phyloP scores from a whole-genome alignment of 176 grass and related monocot genomes.

The Lolium rigidum region DNA sequence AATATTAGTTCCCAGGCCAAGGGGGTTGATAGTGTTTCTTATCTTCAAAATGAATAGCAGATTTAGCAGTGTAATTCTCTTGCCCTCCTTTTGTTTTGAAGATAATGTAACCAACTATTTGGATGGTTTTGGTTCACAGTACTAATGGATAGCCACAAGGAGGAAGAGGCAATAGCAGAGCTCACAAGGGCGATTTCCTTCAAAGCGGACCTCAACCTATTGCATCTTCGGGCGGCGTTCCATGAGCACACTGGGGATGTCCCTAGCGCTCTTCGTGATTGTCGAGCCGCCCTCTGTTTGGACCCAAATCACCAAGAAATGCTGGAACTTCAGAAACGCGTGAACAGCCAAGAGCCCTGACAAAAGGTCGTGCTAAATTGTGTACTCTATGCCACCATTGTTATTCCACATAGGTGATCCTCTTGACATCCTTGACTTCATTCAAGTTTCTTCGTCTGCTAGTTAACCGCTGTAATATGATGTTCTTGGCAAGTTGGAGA shows the following conservation, averaged over 20 bases:
- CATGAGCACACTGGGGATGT: constrained; percentile 81
- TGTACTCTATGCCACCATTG: constrained; percentile 33
- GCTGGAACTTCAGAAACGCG: constrained; percentile 87
- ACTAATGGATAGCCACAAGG: constrained; percentile 93
- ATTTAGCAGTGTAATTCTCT: constrained; percentile 7
- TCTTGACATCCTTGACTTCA: constrained; percentile 43
- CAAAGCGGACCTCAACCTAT: constrained; percentile 84
- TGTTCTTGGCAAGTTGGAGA: constrained; percentile 30
- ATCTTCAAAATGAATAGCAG: background rate
- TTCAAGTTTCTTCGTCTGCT: constrained; percentile 39
- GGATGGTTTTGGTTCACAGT: constrained; percentile 54
- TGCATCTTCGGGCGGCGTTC: constrained; percentile 92
- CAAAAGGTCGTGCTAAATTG: constrained; percentile 33
- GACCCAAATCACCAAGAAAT: constrained; percentile 95
- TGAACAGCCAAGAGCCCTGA: constrained; percentile 87
- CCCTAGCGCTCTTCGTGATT: constrained; percentile 70
- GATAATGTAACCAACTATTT: constrained; percentile 9
- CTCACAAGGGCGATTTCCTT: constrained; percentile 76
- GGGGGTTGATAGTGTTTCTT: background rate
- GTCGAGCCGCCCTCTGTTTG: constrained; percentile 80
- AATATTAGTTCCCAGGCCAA: background rate
- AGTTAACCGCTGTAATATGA: constrained; percentile 37
- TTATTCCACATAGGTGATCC: constrained; percentile 34
- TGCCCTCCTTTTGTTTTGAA: background rate
- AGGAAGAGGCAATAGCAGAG: constrained; percentile 85